phyloP scores from a whole-genome alignment of 352 stramenopile species.

The Aphanomyces astaci region DNA sequence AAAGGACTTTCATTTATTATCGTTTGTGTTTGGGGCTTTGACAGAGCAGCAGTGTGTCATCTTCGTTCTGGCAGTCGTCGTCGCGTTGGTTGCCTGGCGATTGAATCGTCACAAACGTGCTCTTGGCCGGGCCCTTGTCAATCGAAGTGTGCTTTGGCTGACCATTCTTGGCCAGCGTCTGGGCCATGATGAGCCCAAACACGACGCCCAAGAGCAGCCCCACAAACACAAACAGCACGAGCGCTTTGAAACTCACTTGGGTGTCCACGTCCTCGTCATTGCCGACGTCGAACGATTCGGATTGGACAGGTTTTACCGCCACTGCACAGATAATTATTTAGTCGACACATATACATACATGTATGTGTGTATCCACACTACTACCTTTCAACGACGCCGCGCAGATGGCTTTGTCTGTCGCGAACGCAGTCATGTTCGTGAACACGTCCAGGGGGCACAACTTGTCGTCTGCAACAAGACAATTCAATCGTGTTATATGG shows the following conservation, averaged over 20 bases:
- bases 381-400: background rate
- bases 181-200: conserved; percentile 16
- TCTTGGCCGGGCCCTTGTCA: background rate
- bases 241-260: conserved; percentile 10
- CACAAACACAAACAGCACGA: conserved; percentile 9
- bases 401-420: background rate
- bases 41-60: background rate
- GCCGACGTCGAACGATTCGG: background rate
- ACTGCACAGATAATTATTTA: background rate
- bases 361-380: too few relatives aligned
- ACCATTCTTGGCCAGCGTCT: background rate
- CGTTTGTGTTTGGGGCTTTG: background rate
- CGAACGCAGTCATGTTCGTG: background rate
- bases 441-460: conserved; percentile 7
- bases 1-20: too few relatives aligned
- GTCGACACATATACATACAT: too few relatives aligned
- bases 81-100: background rate
- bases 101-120: too few relatives aligned
- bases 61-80: background rate
- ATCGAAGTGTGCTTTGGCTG: background rate
- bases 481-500: too few relatives aligned
- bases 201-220: conserved; percentile 10
- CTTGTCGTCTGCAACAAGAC: too few relatives aligned
- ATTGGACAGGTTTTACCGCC: background rate
- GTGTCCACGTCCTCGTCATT: background rate